Evolutionary conservation across 2,329 filamentous ascomycete species (phyloP), one percentile per base, ranked within the genome.

Genomic region (Biscogniauxia marginata): DNA sequence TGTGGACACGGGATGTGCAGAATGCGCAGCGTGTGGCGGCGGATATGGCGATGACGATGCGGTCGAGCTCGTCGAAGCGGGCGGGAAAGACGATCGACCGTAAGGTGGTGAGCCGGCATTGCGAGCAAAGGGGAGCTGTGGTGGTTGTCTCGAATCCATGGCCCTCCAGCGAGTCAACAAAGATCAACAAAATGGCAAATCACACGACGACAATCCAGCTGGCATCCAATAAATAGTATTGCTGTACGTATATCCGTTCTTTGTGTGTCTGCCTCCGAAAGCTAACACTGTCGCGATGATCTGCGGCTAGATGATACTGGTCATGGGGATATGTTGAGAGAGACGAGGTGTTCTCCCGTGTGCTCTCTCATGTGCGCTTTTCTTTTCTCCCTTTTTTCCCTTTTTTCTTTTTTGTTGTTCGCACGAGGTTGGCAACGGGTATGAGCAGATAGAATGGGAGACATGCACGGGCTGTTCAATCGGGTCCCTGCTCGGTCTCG

Each of bases 141-240:
- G 63, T 24, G 61, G 65, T 21, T 65, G 65, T 67, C 66, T 67
- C 54, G 65, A 65, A 60, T 69, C 66, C 67, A 69, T 69, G 56
- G 30, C n/a, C 30, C 30, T 39, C 13, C 30, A 39, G 3, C 30
- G n/a, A n/a, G n/a, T n/a, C n/a, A n/a, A 39, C n/a, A 11, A 39
- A n/a, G 4, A 11, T 46, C 44, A 21, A 20, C 18, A n/a, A 46
- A n/a, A 20, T 16, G 44, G 18, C 6, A 18, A 21, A 44, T 6
- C 2, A 8, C 3, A 18, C 18, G 20, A 46, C 18, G 44, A 22
- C 20, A 46, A 22, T 20, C 44, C 44, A 21, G 44, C 18, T 46
- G 44, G 44, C 44, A 18, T 46, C 44, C 20, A 22, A 46, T 46
- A 22, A 18, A 7, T 20, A 46, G 20, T 22, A 46, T 9, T 46